These are phyloP conservation scores for Sedum album DNA, from an alignment of 164 flowering plant genomes.

Conservation along the genomic window DNA sequence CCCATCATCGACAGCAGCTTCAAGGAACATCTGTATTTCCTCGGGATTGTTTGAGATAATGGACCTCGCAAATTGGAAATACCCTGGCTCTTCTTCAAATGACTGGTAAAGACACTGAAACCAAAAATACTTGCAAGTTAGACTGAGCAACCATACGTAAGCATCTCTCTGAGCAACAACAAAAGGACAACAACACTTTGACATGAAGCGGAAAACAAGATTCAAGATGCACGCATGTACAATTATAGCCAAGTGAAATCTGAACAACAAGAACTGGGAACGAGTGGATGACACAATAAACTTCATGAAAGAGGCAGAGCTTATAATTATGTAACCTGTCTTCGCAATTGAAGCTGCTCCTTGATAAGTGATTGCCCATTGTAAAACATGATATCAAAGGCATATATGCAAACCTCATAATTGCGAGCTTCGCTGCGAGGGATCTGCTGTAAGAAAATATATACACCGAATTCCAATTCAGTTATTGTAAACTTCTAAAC, in stretches of 20 bases:
- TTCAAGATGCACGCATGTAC: not conserved
- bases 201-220: not conserved
- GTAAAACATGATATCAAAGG: constrained; percentile 79
- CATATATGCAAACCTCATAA: constrained; percentile 84
- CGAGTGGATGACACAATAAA: not conserved
- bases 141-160: too few relatives aligned
- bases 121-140: not conserved
- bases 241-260: not conserved
- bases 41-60: constrained; percentile 76
- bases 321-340: constrained; percentile 46
- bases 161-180: not conserved
- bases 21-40: constrained; percentile 89
- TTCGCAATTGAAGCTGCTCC: constrained; percentile 69
- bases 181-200: too few relatives aligned
- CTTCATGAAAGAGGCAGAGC: not conserved
- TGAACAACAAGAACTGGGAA: not conserved
- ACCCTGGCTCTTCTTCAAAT: constrained; percentile 75
- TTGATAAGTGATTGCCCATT: constrained; percentile 78
- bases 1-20: constrained; percentile 65
- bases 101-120: constrained; percentile 72
- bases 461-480: not conserved
- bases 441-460: constrained; percentile 34
- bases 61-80: constrained; percentile 79
- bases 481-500: not conserved
- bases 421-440: constrained; percentile 84